Conservation (phyloP, 2,329 filamentous ascomycete genomes). For the Albifimbria verrucaria region DNA sequence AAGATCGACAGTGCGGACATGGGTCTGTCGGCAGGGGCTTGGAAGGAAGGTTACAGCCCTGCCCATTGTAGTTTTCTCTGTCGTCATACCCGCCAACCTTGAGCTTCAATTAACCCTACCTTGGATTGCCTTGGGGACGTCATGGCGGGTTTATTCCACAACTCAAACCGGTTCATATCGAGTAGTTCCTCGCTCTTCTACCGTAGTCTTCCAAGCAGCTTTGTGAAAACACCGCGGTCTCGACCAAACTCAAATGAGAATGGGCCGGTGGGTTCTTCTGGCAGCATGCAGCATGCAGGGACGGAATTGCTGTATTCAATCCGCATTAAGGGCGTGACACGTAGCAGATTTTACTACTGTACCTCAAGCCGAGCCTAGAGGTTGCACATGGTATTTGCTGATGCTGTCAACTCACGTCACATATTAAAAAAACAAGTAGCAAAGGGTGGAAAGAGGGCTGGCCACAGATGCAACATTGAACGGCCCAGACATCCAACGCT, state of each 20-base stretch:
- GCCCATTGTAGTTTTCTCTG: background rate
- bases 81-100: too few relatives aligned
- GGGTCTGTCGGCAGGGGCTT: background rate
- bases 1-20: background rate
- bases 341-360: background rate
- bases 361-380: too few relatives aligned
- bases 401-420: background rate
- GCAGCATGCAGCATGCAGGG: background rate
- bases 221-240: background rate
- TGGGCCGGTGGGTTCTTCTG: background rate
- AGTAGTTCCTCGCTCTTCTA: background rate
- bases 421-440: too few relatives aligned
- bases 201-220: background rate
- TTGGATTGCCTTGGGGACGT: background rate
- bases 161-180: background rate
- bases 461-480: too few relatives aligned
- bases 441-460: too few relatives aligned
- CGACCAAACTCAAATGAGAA: background rate
- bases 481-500: too few relatives aligned
- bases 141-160: background rate
- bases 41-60: background rate
- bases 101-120: too few relatives aligned
- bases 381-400: background rate
- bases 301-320: background rate
- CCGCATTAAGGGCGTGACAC: slow-evolving; percentile 1